phyloP scores from a whole-genome alignment of 2,329 filamentous ascomycete species.

The Ceratocystis papillata region DNA sequence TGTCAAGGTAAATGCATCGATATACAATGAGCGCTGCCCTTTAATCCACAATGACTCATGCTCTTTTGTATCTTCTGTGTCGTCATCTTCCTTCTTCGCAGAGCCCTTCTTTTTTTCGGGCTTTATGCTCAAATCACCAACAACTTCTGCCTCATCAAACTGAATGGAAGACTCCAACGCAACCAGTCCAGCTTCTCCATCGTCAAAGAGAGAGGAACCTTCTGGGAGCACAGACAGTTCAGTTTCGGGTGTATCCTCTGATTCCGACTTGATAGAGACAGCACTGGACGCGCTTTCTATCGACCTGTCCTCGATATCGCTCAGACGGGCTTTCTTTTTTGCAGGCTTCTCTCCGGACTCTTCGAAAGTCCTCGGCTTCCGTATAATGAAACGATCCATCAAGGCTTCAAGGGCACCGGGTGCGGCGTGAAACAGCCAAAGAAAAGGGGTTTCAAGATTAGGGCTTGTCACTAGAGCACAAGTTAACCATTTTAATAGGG shows the following conservation, averaged over 20 bases:
- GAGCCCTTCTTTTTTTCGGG: constrained; percentile 34
- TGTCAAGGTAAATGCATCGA: constrained; percentile 92
- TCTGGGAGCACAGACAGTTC: neutral
- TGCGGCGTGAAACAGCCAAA: neutral
- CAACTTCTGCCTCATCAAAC: neutral
- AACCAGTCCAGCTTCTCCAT: neutral
- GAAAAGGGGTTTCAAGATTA: neutral
- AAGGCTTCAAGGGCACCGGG: neutral
- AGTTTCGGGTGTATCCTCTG: neutral
- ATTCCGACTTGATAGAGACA: constrained; percentile 1
- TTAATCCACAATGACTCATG: constrained; percentile 47
- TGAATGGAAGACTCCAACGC: constrained; percentile 1
- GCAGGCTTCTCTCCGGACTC: neutral
- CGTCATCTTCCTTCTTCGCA: constrained; percentile 62
- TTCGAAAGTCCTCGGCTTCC: neutral
- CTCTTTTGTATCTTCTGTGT: neutral
- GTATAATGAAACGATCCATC: constrained; percentile 18
- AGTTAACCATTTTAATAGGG: neutral
- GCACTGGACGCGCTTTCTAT: neutral
- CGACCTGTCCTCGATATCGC: neutral
- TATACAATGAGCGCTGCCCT: constrained; percentile 82
- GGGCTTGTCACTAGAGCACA: neutral
- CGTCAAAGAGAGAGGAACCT: neutral
- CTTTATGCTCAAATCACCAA: neutral
- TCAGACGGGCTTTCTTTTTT: constrained; percentile 13